A percentile compares a stretch with the other conserved stretches of the same genome.
phyloP scores from a whole-genome alignment of 805 yeast genomes.

The Teunomyces atbi region DNA sequence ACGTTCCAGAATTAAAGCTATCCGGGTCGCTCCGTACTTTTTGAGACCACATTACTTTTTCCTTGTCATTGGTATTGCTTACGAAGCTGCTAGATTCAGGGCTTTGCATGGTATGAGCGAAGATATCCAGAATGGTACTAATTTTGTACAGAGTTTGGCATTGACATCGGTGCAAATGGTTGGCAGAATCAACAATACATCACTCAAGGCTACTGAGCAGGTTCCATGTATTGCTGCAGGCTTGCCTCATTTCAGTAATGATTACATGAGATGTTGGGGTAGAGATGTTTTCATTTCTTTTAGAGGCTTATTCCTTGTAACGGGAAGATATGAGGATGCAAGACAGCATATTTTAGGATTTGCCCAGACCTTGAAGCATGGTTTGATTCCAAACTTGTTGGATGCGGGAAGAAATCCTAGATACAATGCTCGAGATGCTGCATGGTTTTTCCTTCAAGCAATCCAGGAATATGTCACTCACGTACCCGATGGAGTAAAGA shows the following conservation, averaged over 20 bases:
- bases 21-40: constrained; percentile 70
- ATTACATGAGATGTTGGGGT: constrained; percentile 98
- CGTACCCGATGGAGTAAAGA: constrained; percentile 66
- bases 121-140: constrained; percentile 57
- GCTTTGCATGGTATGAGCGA: constrained; percentile 54
- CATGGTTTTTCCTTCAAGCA: constrained; percentile 90
- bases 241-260: constrained; percentile 86
- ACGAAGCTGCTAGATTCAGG: constrained; percentile 72
- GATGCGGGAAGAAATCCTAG: constrained; percentile 95
- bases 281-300: constrained; percentile 89
- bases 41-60: constrained; percentile 87
- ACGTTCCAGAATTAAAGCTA: constrained; percentile 55
- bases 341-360: constrained; percentile 77
- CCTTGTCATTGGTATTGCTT: constrained; percentile 74
- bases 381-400: constrained; percentile 86
- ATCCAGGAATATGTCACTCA: constrained; percentile 73
- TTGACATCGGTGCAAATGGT: constrained; percentile 86
- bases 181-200: constrained; percentile 69
- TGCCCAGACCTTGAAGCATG: constrained; percentile 91
- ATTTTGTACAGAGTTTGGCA: constrained; percentile 77
- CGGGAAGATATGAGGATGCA: constrained; percentile 80
- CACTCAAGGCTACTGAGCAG: constrained; percentile 61
- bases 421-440: constrained; percentile 95
- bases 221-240: constrained; percentile 92
- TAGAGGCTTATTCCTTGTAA: constrained; percentile 74